Conservation (phyloP, 2,329 filamentous ascomycete species). For the Fusarium ramigenum region DNA sequence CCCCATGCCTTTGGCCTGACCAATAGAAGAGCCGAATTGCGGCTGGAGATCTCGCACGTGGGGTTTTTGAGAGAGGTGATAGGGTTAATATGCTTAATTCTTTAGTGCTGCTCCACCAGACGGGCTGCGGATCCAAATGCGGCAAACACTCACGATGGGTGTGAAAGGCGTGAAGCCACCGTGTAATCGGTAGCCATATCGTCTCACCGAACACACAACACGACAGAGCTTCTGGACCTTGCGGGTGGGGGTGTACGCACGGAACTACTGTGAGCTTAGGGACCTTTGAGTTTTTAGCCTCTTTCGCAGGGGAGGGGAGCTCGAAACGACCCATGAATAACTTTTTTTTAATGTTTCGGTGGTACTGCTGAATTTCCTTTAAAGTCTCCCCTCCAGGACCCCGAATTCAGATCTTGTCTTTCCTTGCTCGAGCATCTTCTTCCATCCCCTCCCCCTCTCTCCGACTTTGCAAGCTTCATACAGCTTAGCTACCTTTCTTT, state of each 20-base stretch:
- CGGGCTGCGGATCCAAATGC: neutral
- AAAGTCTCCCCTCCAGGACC: constrained; percentile 27
- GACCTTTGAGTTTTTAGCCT: constrained; percentile 5
- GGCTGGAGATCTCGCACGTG: constrained; percentile 23
- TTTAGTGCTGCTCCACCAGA: neutral
- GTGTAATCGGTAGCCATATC: constrained; percentile 35
- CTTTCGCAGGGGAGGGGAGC: neutral
- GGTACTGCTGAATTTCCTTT: constrained; percentile 15
- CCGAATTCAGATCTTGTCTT: neutral
- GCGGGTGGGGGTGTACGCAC: constrained; percentile 4
- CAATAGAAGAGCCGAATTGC: neutral
- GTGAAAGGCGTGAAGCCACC: neutral
- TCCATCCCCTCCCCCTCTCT: constrained; percentile 1
- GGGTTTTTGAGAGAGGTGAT: constrained; percentile 14
- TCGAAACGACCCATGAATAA: neutral
- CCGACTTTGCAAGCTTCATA: constrained; percentile 8
- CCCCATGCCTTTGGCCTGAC: neutral
- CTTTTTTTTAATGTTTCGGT: neutral
- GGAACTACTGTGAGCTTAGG: constrained; percentile 1
- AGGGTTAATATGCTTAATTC: constrained; percentile 35
- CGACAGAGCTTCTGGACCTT: constrained; percentile 20
- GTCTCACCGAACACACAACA: constrained; percentile 30
- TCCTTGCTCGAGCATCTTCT: constrained; percentile 28
- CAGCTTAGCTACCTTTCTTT: constrained; percentile 7
- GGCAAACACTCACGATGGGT: constrained; percentile 24